Evolutionary conservation across 352 stramenopile genomes (phyloP).

Genomic region (Phytophthora ramorum): DNA sequence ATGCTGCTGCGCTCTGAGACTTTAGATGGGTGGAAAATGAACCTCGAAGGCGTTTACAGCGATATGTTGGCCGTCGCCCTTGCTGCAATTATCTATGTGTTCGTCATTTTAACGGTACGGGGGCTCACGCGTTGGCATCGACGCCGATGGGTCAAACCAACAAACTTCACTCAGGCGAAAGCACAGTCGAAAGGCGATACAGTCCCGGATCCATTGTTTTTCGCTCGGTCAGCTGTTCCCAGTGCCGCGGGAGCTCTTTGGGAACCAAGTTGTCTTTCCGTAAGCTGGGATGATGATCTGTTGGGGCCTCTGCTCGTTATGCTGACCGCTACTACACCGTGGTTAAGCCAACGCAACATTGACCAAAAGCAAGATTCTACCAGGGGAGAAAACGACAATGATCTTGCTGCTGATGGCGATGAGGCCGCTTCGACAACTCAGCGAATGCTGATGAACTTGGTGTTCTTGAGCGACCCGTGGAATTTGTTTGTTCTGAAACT

Average conservation of each 20-base stretch:
- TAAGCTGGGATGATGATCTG: conserved; percentile 62
- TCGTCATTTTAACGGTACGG: conserved; percentile 33
- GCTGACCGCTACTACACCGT: conserved; percentile 23
- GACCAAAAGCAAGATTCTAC: conserved; percentile 18
- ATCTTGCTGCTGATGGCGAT: conserved; percentile 1
- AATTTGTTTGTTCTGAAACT: conserved; percentile 60
- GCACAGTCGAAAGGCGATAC: conserved; percentile 14
- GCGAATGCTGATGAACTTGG: conserved; percentile 66
- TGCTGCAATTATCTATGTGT: conserved; percentile 47
- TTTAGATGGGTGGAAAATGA: conserved; percentile 67
- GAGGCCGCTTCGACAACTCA: conserved; percentile 27
- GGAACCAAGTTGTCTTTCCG: conserved; percentile 60
- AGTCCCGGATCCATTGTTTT: conserved; percentile 50
- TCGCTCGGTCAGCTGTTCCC: conserved; percentile 49
- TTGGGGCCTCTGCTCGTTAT: conserved; percentile 39
- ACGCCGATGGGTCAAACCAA: conserved; percentile 30
- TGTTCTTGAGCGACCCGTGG: conserved; percentile 63
- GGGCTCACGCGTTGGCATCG: conserved; percentile 28
- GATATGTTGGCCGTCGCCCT: conserved; percentile 53
- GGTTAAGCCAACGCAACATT: conserved; percentile 17
- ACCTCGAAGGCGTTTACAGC: conserved; percentile 59
- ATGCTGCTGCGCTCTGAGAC: conserved; percentile 64
- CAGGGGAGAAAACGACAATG: neutral
- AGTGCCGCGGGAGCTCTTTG: conserved; percentile 57
- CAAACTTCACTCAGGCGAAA: conserved; percentile 25